Base-by-base conservation (phyloP, 1,139 yeast genomes). In the Protomyces lactucae-debilis region DNA sequence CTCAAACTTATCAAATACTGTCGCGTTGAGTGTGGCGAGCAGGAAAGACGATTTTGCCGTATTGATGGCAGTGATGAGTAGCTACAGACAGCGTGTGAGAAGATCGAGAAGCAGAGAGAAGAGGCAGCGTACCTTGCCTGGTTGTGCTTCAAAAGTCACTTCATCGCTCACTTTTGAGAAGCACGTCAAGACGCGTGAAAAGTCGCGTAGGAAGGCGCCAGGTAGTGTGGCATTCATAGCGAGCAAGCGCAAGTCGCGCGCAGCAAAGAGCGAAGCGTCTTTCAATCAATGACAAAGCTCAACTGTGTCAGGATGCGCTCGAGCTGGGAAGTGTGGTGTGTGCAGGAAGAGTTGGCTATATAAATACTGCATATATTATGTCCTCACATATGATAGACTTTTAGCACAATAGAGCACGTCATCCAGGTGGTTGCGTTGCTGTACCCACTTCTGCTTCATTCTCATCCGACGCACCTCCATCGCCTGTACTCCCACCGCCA, bases 31-130 rank as follows among this genome's bases (percentile, higher is more conserved):
- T 6, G 66, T 61, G 14, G 66, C 59, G 43, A 61, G 64, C 23
- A 65, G 65, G 39, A 69, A 69, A 18, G 66, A 68, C 23, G 71
- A 66, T 25, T 67, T 64, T 32, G 70, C 36, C 14, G 60, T n/a
- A 32, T 68, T 68, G 36, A 66, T 37, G 12, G 69, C 60, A 8
- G 68, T 57, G 14, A 68, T 39, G 23, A 56, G 55, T 16, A 68
- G 21, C 70, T 68, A 28, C 8, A 6, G 5, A 21, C n/a, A 16
- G 40, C 18, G 6, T 43, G 23, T 18, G 8, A 16, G 25, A 16
- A 12, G 16, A 21, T 21, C 2, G 3, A 21, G 23, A 21, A 37
- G 18, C 18, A 40, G 14, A 48, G 25, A 18, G 39, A n/a, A 14
- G 32, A 1, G 1, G 32, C 32, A 23, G 21, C 52, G 37, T 9